Evolutionary conservation across 2,329 filamentous ascomycete genomes (phyloP).

Genomic region (Pezicula neosporulosa): DNA sequence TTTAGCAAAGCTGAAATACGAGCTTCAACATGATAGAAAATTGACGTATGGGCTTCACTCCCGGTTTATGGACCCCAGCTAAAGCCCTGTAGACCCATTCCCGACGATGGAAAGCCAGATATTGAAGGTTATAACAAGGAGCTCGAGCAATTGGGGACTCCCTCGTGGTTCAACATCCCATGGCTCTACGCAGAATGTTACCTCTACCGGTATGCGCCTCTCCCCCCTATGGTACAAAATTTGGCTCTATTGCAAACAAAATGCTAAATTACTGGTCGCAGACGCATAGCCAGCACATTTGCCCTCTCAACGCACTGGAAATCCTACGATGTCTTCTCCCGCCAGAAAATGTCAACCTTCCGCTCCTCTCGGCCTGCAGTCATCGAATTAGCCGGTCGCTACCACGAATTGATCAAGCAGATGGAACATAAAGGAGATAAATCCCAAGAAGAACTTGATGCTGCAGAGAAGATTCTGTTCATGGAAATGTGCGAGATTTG

Average conservation of each 20-base stretch:
- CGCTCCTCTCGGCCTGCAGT: slow-evolving; percentile 86
- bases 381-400: slow-evolving; percentile 75
- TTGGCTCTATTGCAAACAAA: neutral
- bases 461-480: slow-evolving; percentile 77
- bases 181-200: slow-evolving; percentile 97
- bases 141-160: slow-evolving; percentile 67
- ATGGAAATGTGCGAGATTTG: slow-evolving; percentile 94
- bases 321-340: slow-evolving; percentile 81
- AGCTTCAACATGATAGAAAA: slow-evolving; percentile 83
- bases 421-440: slow-evolving; percentile 47
- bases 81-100: slow-evolving; percentile 31
- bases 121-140: slow-evolving; percentile 83
- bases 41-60: slow-evolving; percentile 57
- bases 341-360: slow-evolving; percentile 90
- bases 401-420: slow-evolving; percentile 69
- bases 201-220: slow-evolving; percentile 60
- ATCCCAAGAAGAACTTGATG: slow-evolving; percentile 34
- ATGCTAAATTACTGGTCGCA: slow-evolving; percentile 28
- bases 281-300: slow-evolving; percentile 80
- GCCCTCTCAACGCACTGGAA: slow-evolving; percentile 78
- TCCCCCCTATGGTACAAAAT: neutral
- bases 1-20: slow-evolving; percentile 84
- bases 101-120: slow-evolving; percentile 38
- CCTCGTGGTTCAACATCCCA: slow-evolving; percentile 77
- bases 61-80: slow-evolving; percentile 42